A percentile compares a stretch with the other conserved stretches of the same genome.
Evolutionary conservation across 148 eudicot genomes (phyloP).

Genomic region (Pouteria glomerata): DNA sequence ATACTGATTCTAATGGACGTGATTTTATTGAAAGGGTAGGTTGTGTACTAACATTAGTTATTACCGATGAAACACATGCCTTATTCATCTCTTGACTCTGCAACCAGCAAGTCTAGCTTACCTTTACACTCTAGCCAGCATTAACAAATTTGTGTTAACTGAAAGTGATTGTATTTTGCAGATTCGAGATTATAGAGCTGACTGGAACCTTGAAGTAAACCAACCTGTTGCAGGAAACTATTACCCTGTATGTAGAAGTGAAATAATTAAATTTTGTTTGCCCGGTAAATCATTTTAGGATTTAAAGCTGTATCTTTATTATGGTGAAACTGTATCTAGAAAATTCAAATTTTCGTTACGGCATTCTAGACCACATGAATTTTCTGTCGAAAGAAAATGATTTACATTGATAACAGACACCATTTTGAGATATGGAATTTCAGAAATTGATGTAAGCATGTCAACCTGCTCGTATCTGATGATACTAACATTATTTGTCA

Average conservation of each 20-base stretch:
- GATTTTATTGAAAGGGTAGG: constrained; percentile 85
- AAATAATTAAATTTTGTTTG: not conserved
- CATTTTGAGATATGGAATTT: not conserved
- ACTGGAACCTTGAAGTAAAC: constrained; percentile 82
- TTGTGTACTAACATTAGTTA: not conserved
- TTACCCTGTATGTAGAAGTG: constrained; percentile 91
- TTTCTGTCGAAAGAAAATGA: not conserved
- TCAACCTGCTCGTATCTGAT: not conserved
- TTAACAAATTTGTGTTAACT: too few relatives aligned
- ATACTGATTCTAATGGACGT: constrained; percentile 91
- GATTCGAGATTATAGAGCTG: constrained; percentile 87
- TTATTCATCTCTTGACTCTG: not conserved
- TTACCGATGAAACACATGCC: not conserved
- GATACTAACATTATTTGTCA: not conserved
- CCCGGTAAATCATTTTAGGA: not conserved
- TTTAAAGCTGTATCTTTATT: not conserved
- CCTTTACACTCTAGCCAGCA: too few relatives aligned
- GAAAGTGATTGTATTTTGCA: constrained; percentile 16
- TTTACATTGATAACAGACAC: not conserved
- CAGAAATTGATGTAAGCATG: not conserved
- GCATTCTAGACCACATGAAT: not conserved
- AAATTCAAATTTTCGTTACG: not conserved
- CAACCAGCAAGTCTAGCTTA: too few relatives aligned
- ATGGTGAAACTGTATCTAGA: not conserved
- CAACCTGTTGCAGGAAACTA: constrained; percentile 92